Evolutionary conservation across 2,329 filamentous ascomycete species (phyloP).

Genomic region (Trichoderma breve): DNA sequence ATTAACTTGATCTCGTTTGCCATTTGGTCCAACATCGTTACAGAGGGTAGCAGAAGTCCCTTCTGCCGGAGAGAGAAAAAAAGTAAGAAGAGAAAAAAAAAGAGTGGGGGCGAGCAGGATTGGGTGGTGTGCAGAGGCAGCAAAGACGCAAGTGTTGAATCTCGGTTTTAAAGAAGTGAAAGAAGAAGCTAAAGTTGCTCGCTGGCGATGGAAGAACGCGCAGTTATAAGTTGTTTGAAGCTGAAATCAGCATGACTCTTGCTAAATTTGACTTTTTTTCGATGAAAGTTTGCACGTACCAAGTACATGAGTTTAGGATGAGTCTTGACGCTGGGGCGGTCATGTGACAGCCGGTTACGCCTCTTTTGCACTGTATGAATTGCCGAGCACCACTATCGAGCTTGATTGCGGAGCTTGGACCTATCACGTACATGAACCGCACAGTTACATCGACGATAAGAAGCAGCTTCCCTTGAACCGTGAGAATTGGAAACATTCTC

Average conservation of each 20-base stretch:
- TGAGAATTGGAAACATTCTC: not conserved
- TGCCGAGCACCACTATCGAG: not conserved
- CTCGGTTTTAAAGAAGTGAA: not conserved
- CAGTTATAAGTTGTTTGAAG: not conserved
- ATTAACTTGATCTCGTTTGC: slow-evolving; percentile 55
- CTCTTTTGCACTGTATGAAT: slow-evolving; percentile 18
- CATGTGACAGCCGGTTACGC: not conserved
- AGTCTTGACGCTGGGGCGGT: not conserved
- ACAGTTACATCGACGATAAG: not conserved
- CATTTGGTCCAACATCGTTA: slow-evolving; percentile 44
- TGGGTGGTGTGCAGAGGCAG: slow-evolving; percentile 2
- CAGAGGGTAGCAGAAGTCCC: slow-evolving; percentile 26
- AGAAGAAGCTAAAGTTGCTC: not conserved
- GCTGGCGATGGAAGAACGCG: not conserved
- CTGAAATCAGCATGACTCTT: not conserved
- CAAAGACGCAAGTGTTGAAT: not conserved
- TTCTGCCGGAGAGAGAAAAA: slow-evolving; percentile 22
- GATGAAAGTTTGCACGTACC: slow-evolving; percentile 5
- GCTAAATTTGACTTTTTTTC: not conserved
- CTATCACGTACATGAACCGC: not conserved
- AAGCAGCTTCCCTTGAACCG: not conserved
- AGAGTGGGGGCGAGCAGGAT: slow-evolving; percentile 6
- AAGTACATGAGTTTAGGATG: not conserved
- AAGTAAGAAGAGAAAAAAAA: slow-evolving; percentile 8
- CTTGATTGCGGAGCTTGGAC: not conserved